Evolutionary conservation across 768 basidiomycete genomes (phyloP).

Genomic region (Exsudoporus frostii): DNA sequence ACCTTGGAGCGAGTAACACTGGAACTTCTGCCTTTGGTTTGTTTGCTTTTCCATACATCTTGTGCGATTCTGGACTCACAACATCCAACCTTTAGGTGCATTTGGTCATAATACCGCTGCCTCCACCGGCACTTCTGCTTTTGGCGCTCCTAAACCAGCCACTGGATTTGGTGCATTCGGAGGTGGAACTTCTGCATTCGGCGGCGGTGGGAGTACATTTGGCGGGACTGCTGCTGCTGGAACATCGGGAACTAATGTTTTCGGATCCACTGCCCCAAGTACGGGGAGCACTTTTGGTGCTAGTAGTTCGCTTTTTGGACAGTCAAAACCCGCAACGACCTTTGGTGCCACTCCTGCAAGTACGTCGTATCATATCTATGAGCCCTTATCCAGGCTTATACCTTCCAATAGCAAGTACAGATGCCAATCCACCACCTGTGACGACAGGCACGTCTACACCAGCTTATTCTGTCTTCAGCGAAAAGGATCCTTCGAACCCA

Average conservation of each 20-base stretch:
- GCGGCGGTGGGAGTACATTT: conserved; percentile 42
- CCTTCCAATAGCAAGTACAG: conserved; percentile 30
- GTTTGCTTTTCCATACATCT: conserved; percentile 7
- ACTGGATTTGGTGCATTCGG: conserved; percentile 78
- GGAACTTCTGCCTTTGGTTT: conserved; percentile 38
- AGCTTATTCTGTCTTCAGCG: conserved; percentile 51
- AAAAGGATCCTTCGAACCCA: conserved; percentile 59
- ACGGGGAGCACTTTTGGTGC: conserved; percentile 42
- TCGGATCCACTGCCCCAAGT: conserved; percentile 32
- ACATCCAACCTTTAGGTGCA: conserved; percentile 28
- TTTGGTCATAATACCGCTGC: conserved; percentile 40
- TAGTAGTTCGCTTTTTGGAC: conserved; percentile 57
- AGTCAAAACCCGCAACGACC: conserved; percentile 43
- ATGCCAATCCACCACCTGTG: conserved; percentile 47
- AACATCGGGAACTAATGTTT: conserved; percentile 32
- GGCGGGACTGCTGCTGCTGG: conserved; percentile 32
- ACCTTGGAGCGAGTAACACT: conserved; percentile 38
- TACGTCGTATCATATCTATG: conserved; percentile 9
- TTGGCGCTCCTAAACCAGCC: conserved; percentile 66
- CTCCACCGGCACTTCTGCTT: conserved; percentile 43
- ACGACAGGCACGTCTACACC: conserved; percentile 71
- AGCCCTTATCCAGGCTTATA: conserved; percentile 9
- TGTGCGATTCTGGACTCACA: conserved; percentile 2
- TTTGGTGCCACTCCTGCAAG: conserved; percentile 41
- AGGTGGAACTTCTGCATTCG: conserved; percentile 52